Evolutionary conservation across 345 rosid genomes (phyloP), one percentile per base, ranked within the genome.

Genomic region (Murraya koenigii): DNA sequence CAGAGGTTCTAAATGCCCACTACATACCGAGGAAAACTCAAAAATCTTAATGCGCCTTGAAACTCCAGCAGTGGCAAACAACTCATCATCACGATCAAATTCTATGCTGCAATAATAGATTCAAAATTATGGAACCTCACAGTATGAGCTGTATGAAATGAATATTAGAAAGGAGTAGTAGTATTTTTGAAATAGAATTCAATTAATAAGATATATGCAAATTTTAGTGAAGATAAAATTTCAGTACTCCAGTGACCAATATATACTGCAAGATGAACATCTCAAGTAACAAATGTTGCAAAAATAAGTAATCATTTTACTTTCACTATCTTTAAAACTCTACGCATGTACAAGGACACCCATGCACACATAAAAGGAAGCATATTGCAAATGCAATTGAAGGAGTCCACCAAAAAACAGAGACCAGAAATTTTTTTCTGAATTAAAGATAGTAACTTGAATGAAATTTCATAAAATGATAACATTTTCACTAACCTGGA

Each of bases 51-150:
- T 80, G 66, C 86, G 81, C 81, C 85, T 86, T 32, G 92, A 90
- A 60, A 86, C 88, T 81, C 94, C 94, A 64, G 94, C 94, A 55
- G 87, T 87, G 38, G 92, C 94, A 82, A 87, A 90, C 55, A 88
- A 59, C 73, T 90, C 92, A 82, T 87, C 88, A 61, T 88, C 94
- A 35, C 87, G 84, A 66, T 90, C 89, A 83, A 90, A 89, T 79
- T 90, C 92, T 75, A 86, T 86, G 78, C 94, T 90, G 94, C 84
- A 87, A 71, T 70, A 75, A 30, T 28, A 71, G 26, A 49, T 65
- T 38, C 6, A 55, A 44, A 25, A 69, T 75, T 7, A 55, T n/a
- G n/a, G 56, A 52, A 38, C 63, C 8, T 58, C 26, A 26, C 8
- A 49, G 9, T 8, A 17, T 49, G 7, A 69, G 39, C 26, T 5